A percentile compares a stretch with the other conserved stretches of the same genome.
Evolutionary conservation across 176 grass and related monocot genomes (phyloP).

Genomic region (maize (Zea mays)): DNA sequence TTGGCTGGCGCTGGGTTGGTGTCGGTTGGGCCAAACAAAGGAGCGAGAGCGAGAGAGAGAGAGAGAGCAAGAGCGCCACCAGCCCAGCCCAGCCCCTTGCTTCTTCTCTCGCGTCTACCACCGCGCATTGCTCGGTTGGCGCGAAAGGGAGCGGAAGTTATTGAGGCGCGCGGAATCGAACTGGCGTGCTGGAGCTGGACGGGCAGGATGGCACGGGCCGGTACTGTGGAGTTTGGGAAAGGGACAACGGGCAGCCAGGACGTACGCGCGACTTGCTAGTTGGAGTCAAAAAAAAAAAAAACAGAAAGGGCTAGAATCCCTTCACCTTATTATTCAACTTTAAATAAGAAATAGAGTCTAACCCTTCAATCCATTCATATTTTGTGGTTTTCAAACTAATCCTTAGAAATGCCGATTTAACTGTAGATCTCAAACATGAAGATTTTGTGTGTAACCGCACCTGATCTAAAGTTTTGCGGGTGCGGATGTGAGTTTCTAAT

Average conservation of each 20-base stretch:
- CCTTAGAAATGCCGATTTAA: too few relatives aligned
- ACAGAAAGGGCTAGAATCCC: too few relatives aligned
- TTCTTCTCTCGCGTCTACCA: not conserved
- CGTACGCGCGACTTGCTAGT: not conserved
- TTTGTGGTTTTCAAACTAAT: too few relatives aligned
- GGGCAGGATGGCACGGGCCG: not conserved
- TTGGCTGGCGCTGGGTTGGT: slow-evolving; percentile 42
- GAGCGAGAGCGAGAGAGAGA: not conserved
- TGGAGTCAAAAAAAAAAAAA: too few relatives aligned
- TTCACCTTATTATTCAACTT: too few relatives aligned
- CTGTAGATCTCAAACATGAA: too few relatives aligned
- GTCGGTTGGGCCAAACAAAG: slow-evolving; percentile 29
- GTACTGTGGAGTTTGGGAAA: not conserved
- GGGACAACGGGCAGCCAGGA: not conserved
- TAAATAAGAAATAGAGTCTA: too few relatives aligned
- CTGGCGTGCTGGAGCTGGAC: slow-evolving; percentile 11
- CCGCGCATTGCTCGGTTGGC: slow-evolving; percentile 28
- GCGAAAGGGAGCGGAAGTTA: slow-evolving; percentile 35
- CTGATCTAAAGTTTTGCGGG: too few relatives aligned
- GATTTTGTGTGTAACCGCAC: too few relatives aligned
- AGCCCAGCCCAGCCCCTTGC: too few relatives aligned
- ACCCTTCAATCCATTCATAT: too few relatives aligned
- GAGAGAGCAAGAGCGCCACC: not conserved
- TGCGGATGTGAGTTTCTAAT: too few relatives aligned
- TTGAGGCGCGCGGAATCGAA: not conserved